Evolutionary conservation across 148 eudicot genomes (phyloP).

Genomic region (Amaranthus cruentus): DNA sequence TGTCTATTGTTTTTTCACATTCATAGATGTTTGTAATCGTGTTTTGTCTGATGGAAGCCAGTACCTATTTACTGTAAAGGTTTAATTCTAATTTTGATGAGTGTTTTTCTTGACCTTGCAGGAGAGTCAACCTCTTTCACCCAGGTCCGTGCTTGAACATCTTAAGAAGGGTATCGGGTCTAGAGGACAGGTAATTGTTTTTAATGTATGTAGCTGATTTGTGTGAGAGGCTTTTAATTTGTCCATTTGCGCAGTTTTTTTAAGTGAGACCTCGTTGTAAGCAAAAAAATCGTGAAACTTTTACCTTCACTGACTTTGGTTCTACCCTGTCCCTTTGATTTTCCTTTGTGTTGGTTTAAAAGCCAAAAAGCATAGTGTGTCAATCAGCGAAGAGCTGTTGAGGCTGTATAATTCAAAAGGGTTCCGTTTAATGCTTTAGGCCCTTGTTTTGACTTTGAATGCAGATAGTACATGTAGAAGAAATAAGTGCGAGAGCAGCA

Average conservation of each 20-base stretch:
- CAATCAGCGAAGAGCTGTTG: background rate
- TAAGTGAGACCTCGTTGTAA: background rate
- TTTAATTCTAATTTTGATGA: background rate
- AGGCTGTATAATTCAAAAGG: background rate
- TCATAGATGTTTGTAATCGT: background rate
- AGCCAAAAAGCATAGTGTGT: background rate
- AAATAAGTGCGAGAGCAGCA: conserved; percentile 62
- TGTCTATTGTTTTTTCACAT: background rate
- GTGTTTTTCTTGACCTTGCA: conserved; percentile 29
- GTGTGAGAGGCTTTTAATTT: background rate
- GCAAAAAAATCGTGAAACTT: background rate
- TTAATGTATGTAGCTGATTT: background rate
- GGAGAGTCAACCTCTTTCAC: conserved; percentile 63
- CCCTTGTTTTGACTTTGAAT: conserved; percentile 12
- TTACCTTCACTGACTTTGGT: background rate
- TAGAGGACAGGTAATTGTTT: conserved; percentile 65
- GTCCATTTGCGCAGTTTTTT: background rate
- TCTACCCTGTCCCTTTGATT: background rate
- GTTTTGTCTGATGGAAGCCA: background rate
- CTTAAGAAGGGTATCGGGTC: conserved; percentile 67
- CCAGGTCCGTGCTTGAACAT: conserved; percentile 75
- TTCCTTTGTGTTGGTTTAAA: background rate
- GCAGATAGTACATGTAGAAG: conserved; percentile 90
- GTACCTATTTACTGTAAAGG: background rate
- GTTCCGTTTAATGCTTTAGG: background rate